Evolutionary conservation across 2,329 filamentous ascomycete genomes (phyloP).

Genomic region (Pezicula carpinea): DNA sequence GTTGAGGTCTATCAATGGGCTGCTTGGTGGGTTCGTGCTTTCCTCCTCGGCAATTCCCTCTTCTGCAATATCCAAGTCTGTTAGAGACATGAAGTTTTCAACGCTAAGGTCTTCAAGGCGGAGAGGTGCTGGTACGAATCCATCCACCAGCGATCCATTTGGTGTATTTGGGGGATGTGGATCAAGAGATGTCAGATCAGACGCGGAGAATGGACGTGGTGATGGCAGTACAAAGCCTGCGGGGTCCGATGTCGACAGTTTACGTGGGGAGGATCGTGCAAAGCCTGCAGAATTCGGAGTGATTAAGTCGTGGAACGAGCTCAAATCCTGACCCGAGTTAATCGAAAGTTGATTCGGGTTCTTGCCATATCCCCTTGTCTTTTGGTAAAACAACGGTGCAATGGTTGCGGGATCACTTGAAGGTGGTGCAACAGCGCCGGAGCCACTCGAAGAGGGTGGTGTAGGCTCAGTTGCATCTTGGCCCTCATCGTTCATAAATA

Average conservation of each 20-base stretch:
- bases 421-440: not conserved
- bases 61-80: conserved; percentile 6
- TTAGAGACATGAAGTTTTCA: conserved; percentile 7
- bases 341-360: not conserved
- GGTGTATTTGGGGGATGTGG: conserved; percentile 10
- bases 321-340: not conserved
- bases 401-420: conserved; percentile 4
- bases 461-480: conserved; percentile 1
- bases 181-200: conserved; percentile 14
- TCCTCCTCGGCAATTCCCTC: not conserved
- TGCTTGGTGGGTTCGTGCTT: not conserved
- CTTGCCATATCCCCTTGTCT: not conserved
- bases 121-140: conserved; percentile 43
- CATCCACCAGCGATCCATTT: not conserved
- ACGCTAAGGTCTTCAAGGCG: conserved; percentile 20
- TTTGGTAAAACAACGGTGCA: not conserved
- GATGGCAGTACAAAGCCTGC: conserved; percentile 10
- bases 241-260: conserved; percentile 17
- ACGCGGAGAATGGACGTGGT: conserved; percentile 14
- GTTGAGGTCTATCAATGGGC: not conserved
- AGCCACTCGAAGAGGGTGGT: conserved; percentile 6
- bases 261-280: not conserved
- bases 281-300: conserved; percentile 33
- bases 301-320: conserved; percentile 4
- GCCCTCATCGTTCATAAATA: not conserved